These are phyloP conservation scores for Paramecium octaurelia DNA, from an alignment of 73 alveolate species.

Conservation along the genomic window DNA sequence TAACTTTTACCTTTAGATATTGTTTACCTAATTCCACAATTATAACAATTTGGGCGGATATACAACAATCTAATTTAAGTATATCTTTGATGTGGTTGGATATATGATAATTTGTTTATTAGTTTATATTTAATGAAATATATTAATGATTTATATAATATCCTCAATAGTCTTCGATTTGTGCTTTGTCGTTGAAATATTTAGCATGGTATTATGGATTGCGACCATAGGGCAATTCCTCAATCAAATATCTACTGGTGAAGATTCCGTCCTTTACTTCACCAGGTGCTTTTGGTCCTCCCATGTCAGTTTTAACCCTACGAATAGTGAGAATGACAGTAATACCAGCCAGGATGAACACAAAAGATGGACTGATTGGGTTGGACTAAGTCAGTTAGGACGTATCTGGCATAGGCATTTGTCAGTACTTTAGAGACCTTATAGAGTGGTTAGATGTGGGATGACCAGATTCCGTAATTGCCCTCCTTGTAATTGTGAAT, in stretches of 20 bases:
- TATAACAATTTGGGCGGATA: not conserved
- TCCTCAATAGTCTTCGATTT: conserved; percentile 24
- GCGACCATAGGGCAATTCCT: conserved; percentile 41
- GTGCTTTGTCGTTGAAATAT: not conserved
- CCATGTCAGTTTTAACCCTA: conserved; percentile 47
- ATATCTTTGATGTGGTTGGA: not conserved
- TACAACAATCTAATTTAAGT: not conserved
- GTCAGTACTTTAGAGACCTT: conserved; percentile 57
- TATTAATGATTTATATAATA: not conserved
- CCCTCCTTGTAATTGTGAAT: conserved; percentile 41
- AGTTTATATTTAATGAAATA: not conserved
- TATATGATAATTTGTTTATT: not conserved
- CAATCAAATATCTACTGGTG: conserved; percentile 20
- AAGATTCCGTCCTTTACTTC: conserved; percentile 61
- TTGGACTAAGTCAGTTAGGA: not conserved
- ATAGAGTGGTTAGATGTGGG: conserved; percentile 49
- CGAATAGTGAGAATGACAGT: not conserved
- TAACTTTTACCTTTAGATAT: not conserved
- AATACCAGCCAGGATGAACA: conserved; percentile 66
- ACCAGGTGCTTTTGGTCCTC: conserved; percentile 62
- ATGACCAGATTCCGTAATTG: not conserved
- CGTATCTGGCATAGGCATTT: conserved; percentile 62
- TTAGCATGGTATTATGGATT: conserved; percentile 16
- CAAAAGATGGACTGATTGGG: not conserved
- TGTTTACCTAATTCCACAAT: not conserved